phyloP scores from a whole-genome alignment of 2,329 filamentous ascomycete species.

The Fusarium devonianum region DNA sequence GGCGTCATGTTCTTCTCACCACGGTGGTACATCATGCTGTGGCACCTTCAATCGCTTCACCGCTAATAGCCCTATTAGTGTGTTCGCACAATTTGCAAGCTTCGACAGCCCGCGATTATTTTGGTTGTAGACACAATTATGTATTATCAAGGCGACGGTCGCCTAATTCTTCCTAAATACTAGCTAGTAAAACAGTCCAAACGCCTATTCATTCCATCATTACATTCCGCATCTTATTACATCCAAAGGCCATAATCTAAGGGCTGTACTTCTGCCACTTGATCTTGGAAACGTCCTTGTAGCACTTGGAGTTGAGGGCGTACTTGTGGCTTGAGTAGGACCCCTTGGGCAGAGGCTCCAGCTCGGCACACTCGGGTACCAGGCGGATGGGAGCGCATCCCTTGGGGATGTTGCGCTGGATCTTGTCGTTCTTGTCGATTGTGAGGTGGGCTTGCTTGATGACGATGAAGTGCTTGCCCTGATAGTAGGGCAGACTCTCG shows the following conservation, averaged over 20 bases:
- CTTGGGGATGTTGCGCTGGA: conserved; percentile 38
- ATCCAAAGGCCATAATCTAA: conserved; percentile 5
- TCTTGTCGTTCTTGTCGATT: conserved; percentile 32
- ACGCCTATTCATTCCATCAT: conserved; percentile 24
- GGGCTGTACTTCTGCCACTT: conserved; percentile 39
- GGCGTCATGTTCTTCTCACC: too few relatives aligned
- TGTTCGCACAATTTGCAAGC: too few relatives aligned
- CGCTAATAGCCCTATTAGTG: conserved; percentile 1
- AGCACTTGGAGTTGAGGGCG: conserved; percentile 50
- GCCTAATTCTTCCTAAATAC: conserved; percentile 14
- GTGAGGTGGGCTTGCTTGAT: conserved; percentile 49
- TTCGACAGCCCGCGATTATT: not conserved
- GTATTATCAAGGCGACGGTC: conserved; percentile 27
- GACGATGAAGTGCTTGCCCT: conserved; percentile 45
- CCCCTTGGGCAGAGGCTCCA: conserved; percentile 48
- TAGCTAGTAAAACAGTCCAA: conserved; percentile 25
- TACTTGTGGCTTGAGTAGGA: conserved; percentile 51
- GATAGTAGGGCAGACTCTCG: conserved; percentile 52
- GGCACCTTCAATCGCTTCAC: not conserved
- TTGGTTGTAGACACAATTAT: conserved; percentile 7
- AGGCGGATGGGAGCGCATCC: conserved; percentile 53
- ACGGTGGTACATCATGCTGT: not conserved
- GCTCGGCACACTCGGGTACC: conserved; percentile 52
- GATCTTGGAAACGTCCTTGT: conserved; percentile 47
- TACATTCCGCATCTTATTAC: conserved; percentile 13